These are phyloP conservation scores for Maudiozyma barnettii DNA, from an alignment of 805 yeast species.

Conservation along the genomic window DNA sequence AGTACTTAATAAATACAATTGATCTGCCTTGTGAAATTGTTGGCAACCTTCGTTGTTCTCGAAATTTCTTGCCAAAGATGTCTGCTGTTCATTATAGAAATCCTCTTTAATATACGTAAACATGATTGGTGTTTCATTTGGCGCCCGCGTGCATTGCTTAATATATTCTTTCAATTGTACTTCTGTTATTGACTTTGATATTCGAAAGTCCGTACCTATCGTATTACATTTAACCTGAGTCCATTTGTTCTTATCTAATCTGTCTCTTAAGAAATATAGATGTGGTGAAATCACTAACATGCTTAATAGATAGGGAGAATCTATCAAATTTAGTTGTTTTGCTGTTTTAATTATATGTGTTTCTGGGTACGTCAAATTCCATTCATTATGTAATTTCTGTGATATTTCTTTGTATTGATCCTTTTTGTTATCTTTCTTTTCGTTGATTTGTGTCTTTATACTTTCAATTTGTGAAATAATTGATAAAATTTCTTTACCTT, in stretches of 20 bases:
- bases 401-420: constrained; percentile 22
- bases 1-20: constrained; percentile 5
- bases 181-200: constrained; percentile 10
- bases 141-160: constrained; percentile 15
- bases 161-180: constrained; percentile 16
- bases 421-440: constrained; percentile 13
- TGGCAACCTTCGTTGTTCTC: constrained; percentile 17
- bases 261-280: constrained; percentile 17
- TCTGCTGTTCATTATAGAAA: constrained; percentile 12
- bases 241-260: constrained; percentile 9
- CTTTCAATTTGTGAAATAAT: background rate
- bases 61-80: constrained; percentile 8
- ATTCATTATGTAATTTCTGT: constrained; percentile 19
- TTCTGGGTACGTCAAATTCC: constrained; percentile 25
- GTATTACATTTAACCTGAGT: constrained; percentile 11
- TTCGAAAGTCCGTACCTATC: constrained; percentile 11
- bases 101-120: constrained; percentile 19
- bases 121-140: constrained; percentile 26
- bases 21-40: constrained; percentile 16
- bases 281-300: constrained; percentile 25
- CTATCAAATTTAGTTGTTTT: constrained; percentile 17
- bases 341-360: constrained; percentile 18
- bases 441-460: background rate
- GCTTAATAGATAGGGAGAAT: constrained; percentile 19
- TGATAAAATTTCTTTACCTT: constrained; percentile 5